Base-by-base conservation (phyloP, 768 basidiomycete genomes). In the Boletus pseudopeckii region DNA sequence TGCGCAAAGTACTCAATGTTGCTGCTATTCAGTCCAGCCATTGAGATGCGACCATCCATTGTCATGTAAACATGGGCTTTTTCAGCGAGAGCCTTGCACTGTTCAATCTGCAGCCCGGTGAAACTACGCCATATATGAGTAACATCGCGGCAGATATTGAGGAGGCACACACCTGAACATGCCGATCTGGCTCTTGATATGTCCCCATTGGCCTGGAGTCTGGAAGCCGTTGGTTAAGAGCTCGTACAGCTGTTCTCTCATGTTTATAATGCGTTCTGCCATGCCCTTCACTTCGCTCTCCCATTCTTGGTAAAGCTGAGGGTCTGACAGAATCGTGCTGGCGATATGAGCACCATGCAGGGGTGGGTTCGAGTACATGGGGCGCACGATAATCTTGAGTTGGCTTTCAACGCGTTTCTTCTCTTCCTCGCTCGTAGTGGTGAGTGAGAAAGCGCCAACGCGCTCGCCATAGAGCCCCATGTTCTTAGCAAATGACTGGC, bases 401-500 rank as follows among this genome's bases (percentile, higher is more conserved):
- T 98, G 97, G 70, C 87, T 91, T 72, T 95, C 90, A 39, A 98
- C 85, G 45, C 92, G 86, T 32, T 84, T 86, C 72, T 84, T 90
- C 74, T 92, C 92, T 58, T 82, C 88, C 43, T 85, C 75, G 61
- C 81, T 80, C 50, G 75, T 66, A 18, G 83, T 84, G 48, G 81
- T 83, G 65, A 99, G 70, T 17, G 95, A 96, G 77, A 99, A 94
- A 5, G 91, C 88, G n/a, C 97, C 97, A 54, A 93, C 92, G 63
- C 97, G 94, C 75, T 98, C 97, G 55, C 94, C 96, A 69, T 99
- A 99, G 39, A 99, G 82, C 49, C 97, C 97, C 86, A 98, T 96
- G 79, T 98, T 98, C 80, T 99, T 99, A 37, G 97, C 97, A 71
- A 97, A 99, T 36, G 91, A 94, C 71, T 99, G 97, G 59, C 89